phyloP scores from a whole-genome alignment of 257 asterid species.

The Agastache rugosa region DNA sequence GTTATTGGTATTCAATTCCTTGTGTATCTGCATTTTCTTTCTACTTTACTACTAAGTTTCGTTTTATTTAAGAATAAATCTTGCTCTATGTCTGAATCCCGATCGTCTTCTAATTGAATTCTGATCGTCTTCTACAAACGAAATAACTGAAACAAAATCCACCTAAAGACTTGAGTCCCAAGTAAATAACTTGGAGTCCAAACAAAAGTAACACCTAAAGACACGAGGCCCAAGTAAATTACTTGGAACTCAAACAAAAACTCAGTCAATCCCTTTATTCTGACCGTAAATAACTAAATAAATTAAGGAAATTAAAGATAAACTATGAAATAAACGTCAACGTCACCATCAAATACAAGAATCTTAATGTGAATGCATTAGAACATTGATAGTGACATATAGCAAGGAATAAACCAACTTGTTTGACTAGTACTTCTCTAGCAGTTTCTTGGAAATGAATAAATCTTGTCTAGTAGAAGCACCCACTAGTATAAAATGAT shows the following conservation, averaged over 20 bases:
- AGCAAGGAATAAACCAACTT: constrained; percentile 16
- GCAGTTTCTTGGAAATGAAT: constrained; percentile 26
- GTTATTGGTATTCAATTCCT: not conserved
- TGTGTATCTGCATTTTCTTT: not conserved
- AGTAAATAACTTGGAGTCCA: not conserved
- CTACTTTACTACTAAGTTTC: not conserved
- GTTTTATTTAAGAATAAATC: not conserved
- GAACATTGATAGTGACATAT: not conserved
- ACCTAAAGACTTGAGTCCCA: not conserved
- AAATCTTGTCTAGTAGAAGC: constrained; percentile 11
- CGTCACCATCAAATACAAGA: not conserved
- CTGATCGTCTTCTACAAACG: too few relatives aligned
- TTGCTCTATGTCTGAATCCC: not conserved
- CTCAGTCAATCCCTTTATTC: too few relatives aligned
- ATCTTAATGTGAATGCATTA: not conserved
- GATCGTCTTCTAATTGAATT: too few relatives aligned
- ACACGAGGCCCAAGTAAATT: not conserved
- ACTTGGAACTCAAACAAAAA: too few relatives aligned
- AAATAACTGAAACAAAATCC: not conserved
- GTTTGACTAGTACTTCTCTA: not conserved
- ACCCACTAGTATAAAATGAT: constrained; percentile 4
- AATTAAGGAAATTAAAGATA: too few relatives aligned
- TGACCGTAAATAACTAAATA: too few relatives aligned
- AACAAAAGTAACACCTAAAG: not conserved
- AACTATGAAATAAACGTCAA: too few relatives aligned